phyloP scores from a whole-genome alignment of 164 flowering plant species.

The Nymphaea thermarum region DNA sequence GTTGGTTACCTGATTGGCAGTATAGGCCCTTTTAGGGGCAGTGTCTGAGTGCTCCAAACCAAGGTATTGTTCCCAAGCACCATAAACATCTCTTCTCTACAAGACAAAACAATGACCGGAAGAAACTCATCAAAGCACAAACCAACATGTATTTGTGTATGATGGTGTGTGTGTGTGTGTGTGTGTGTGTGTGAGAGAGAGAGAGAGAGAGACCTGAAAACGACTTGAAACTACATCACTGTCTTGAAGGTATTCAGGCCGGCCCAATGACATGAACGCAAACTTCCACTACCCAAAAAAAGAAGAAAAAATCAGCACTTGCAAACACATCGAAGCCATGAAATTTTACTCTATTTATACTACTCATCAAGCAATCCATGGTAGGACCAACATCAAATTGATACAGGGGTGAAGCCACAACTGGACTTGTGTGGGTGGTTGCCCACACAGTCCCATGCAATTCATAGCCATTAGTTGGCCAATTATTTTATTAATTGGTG shows the following conservation, averaged over 20 bases:
- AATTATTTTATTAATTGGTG: too few relatives aligned
- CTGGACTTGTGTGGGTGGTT: neutral
- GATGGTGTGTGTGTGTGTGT: too few relatives aligned
- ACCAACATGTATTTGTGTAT: neutral
- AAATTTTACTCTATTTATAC: neutral
- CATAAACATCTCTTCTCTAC: slow-evolving; percentile 93
- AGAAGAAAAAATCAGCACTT: neutral
- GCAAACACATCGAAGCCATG: neutral
- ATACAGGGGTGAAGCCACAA: too few relatives aligned
- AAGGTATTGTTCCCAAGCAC: slow-evolving; percentile 97
- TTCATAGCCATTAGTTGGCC: too few relatives aligned
- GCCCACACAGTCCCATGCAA: too few relatives aligned
- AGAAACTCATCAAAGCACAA: neutral
- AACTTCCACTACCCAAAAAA: slow-evolving; percentile 66
- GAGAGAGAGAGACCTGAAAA: slow-evolving; percentile 48
- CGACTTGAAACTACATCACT: slow-evolving; percentile 65
- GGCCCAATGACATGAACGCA: slow-evolving; percentile 76
- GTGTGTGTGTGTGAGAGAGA: neutral
- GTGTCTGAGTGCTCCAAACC: slow-evolving; percentile 91
- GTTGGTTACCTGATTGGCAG: slow-evolving; percentile 60
- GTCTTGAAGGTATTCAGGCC: slow-evolving; percentile 83
- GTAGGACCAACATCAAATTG: too few relatives aligned
- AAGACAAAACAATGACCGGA: neutral
- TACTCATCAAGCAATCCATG: too few relatives aligned
- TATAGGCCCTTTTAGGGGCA: slow-evolving; percentile 78